These are phyloP conservation scores for Tylopilus vinaceipallidus DNA, from an alignment of 768 basidiomycete species.

Conservation along the genomic window DNA sequence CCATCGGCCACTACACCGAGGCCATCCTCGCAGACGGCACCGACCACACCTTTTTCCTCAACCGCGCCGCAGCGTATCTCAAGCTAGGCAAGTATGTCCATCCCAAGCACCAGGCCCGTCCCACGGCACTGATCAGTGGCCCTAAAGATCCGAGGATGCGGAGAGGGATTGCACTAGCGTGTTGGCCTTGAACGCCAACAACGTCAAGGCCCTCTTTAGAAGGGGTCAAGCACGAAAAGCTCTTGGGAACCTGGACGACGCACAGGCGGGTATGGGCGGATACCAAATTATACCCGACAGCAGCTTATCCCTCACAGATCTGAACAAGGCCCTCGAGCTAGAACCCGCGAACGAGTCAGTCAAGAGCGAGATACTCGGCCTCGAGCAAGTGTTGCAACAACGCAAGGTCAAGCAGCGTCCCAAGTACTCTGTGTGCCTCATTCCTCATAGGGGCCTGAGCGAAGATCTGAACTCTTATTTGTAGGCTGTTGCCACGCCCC, in stretches of 20 bases:
- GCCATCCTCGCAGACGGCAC: conserved; percentile 69
- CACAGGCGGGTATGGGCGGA: conserved; percentile 49
- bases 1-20: conserved; percentile 83
- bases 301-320: conserved; percentile 44
- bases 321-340: conserved; percentile 51
- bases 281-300: neutral
- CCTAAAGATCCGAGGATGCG: conserved; percentile 68
- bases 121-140: conserved; percentile 2
- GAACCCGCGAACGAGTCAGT: conserved; percentile 67
- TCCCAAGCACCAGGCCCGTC: neutral
- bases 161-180: conserved; percentile 76
- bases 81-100: conserved; percentile 90
- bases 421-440: conserved; percentile 28
- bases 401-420: conserved; percentile 34
- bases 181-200: conserved; percentile 50
- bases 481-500: conserved; percentile 4
- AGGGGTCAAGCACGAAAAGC: conserved; percentile 69
- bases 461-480: conserved; percentile 8
- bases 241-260: conserved; percentile 53
- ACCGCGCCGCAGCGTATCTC: conserved; percentile 89
- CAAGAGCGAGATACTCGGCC: conserved; percentile 57
- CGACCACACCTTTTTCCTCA: conserved; percentile 80
- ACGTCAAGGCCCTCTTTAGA: conserved; percentile 80
- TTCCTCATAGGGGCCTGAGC: neutral
- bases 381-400: conserved; percentile 39